Percentiles rank a stretch among this genome's conserved stretches.
Conservation (phyloP, 1,284 basidiomycete species). For the Agaricales sp. region DNA sequence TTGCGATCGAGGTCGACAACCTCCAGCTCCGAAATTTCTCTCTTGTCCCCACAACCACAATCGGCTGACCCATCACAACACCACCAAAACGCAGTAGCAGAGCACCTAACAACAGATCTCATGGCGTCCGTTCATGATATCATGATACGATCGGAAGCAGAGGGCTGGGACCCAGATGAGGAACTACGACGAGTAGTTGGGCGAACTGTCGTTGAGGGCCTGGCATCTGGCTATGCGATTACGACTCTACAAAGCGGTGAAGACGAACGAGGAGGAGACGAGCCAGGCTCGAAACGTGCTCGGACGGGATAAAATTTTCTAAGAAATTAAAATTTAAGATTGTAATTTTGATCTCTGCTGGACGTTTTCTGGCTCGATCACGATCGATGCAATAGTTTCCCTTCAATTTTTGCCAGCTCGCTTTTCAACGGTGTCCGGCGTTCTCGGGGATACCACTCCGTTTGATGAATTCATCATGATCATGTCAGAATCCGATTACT, state of each 20-base stretch:
- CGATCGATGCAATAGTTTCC: too few species aligned
- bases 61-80: constrained; percentile 34
- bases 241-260: constrained; percentile 10
- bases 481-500: constrained; percentile 6
- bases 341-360: background rate
- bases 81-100: constrained; percentile 57
- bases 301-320: constrained; percentile 9
- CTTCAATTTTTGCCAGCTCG: too few species aligned
- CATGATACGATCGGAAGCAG: constrained; percentile 51
- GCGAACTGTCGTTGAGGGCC: constrained; percentile 48
- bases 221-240: constrained; percentile 49
- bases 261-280: constrained; percentile 8
- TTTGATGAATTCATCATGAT: constrained; percentile 18
- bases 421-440: background rate
- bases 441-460: constrained; percentile 11
- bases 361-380: background rate
- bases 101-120: constrained; percentile 58
- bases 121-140: constrained; percentile 59
- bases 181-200: constrained; percentile 49
- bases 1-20: constrained; percentile 38
- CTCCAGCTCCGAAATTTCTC: too few species aligned
- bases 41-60: too few species aligned
- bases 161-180: constrained; percentile 52
- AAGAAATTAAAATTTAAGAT: background rate
- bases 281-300: constrained; percentile 13